phyloP scores from a whole-genome alignment of 2,329 filamentous ascomycete species.

The Aureobasidium sp. region DNA sequence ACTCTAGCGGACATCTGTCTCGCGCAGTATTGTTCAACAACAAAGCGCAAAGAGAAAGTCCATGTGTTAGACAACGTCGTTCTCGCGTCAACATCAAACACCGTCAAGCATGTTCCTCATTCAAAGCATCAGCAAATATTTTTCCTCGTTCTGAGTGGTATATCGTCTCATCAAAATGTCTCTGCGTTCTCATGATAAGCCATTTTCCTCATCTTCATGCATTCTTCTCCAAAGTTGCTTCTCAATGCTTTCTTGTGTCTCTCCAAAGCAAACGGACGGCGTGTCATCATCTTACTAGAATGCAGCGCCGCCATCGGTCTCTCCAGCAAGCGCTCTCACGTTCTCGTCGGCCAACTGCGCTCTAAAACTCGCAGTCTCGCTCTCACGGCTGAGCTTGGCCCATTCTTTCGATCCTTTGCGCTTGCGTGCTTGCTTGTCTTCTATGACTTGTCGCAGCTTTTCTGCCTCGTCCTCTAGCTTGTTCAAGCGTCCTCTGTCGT shows the following conservation, averaged over 20 bases:
- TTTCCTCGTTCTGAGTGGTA: constrained; percentile 10
- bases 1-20: not conserved
- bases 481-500: constrained; percentile 35
- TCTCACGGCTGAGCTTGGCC: constrained; percentile 37
- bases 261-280: not conserved
- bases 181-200: constrained; percentile 8
- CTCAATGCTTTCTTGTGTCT: not conserved
- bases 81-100: not conserved
- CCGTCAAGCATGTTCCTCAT: not conserved
- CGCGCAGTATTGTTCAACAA: not conserved
- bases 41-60: not conserved
- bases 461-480: constrained; percentile 42
- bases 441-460: constrained; percentile 37
- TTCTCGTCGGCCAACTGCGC: constrained; percentile 40
- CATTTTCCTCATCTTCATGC: constrained; percentile 9
- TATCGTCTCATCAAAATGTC: not conserved
- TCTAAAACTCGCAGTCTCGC: constrained; percentile 36
- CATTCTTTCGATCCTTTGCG: constrained; percentile 37
- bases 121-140: not conserved
- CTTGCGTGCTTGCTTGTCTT: constrained; percentile 39
- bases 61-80: not conserved
- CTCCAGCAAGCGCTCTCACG: constrained; percentile 34
- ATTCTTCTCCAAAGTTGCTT: not conserved
- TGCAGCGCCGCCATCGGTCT: constrained; percentile 29
- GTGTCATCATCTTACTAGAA: constrained; percentile 15